Base-by-base conservation (phyloP, 108 stramenopile genomes). In the Cyclotella sp. region DNA sequence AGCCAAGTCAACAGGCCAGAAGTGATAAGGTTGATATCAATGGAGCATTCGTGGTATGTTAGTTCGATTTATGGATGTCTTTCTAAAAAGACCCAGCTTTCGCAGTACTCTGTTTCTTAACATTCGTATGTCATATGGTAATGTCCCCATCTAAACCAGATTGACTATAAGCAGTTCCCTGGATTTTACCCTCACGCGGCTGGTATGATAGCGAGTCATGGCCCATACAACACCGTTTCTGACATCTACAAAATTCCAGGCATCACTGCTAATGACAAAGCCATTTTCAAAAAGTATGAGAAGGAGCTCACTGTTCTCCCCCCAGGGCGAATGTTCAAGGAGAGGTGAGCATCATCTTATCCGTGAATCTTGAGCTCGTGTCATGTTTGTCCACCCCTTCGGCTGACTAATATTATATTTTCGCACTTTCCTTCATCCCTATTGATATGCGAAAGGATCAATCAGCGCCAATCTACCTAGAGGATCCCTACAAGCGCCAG, bases 161-260 rank as follows among this genome's bases (percentile, higher is more conserved):
- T 82, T 22, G 64, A 65, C 64, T 65, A 65, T 43, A 65, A 65
- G 46, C 64, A 65, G 27, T 24, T 65, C 44, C 64, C 64, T 22
- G 64, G 64, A 2, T 21, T 65, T 14, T 45, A 65, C 44, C 64
- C 64, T 0, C 44, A 47, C 14, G 64, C 64, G 15, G 90, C 86
- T 26, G 86, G 87, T 30, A 92, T 81, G 77, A 84, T 92, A 82
- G 92, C 92, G 40, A 72, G 68, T 21, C 58, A 90, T 69, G 89
- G 92, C 13, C 92, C 89, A 1, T 90, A 93, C 76, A 49, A 66
- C 39, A 70, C 30, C 6, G 89, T 90, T 0, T 73, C 72, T 28
- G 92, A 93, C 44, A 84, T 93, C 28, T 88, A 88, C 78, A 88
- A 88, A 43, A 90, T 93, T 67, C 79, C 84, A 10, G 78, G 78